These are phyloP conservation scores for Mycena sp. DNA, from an alignment of 1,284 basidiomycete species.

Conservation along the genomic window DNA sequence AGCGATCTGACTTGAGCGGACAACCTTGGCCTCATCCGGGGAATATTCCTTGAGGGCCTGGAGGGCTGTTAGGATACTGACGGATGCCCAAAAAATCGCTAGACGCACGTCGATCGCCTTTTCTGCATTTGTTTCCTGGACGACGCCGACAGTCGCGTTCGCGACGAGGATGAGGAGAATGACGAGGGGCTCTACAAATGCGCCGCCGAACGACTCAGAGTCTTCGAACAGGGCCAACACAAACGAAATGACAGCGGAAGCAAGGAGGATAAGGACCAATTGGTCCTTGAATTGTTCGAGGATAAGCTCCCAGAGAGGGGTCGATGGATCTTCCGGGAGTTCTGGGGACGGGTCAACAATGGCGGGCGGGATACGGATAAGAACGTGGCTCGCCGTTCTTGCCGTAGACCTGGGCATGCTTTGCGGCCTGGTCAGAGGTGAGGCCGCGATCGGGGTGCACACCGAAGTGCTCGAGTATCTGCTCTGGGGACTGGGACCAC, in stretches of 20 bases:
- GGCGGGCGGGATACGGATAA: slow-evolving; percentile 7
- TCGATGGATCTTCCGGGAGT: slow-evolving; percentile 89
- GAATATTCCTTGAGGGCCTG: slow-evolving; percentile 95
- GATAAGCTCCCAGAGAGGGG: slow-evolving; percentile 93
- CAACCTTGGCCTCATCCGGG: slow-evolving; percentile 92
- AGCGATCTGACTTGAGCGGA: slow-evolving; percentile 76
- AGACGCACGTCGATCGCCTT: slow-evolving; percentile 90
- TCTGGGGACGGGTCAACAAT: slow-evolving; percentile 54
- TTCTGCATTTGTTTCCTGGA: slow-evolving; percentile 95
- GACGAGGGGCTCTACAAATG: slow-evolving; percentile 93
- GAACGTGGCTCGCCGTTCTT: slow-evolving; percentile 73
- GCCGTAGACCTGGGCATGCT: slow-evolving; percentile 84
- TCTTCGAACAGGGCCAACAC: slow-evolving; percentile 88
- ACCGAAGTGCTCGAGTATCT: slow-evolving; percentile 71
- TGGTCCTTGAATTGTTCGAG: slow-evolving; percentile 99
- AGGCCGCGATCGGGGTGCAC: slow-evolving; percentile 69
- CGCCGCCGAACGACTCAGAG: slow-evolving; percentile 71
- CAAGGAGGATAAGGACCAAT: slow-evolving; percentile 93
- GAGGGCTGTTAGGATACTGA: slow-evolving; percentile 18
- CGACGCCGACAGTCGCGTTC: slow-evolving; percentile 93
- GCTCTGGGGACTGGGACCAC: slow-evolving; percentile 73
- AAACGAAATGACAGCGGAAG: slow-evolving; percentile 91
- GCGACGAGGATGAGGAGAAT: slow-evolving; percentile 94
- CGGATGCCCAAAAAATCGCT: slow-evolving; percentile 11
- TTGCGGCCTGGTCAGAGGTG: slow-evolving; percentile 65